Evolutionary conservation across 331 rosid species (phyloP).

Genomic region (Phaseolus coccineus): DNA sequence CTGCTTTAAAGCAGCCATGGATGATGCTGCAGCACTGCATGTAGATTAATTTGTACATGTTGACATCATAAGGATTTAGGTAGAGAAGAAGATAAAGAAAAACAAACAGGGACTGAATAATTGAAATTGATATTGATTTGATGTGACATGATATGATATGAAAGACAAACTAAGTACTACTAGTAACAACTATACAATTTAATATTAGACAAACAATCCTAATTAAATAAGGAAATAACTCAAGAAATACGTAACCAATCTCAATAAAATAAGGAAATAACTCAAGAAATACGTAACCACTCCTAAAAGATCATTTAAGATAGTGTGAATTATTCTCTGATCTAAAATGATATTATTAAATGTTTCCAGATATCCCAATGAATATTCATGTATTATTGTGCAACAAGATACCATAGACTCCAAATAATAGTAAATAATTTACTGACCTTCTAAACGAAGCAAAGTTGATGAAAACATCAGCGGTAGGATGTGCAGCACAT

Average conservation of each 20-base stretch:
- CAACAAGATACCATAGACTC: conserved; percentile 16
- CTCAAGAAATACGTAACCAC: conserved; percentile 1
- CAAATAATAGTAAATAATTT: conserved; percentile 8
- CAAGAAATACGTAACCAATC: not conserved
- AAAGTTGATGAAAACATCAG: conserved; percentile 97
- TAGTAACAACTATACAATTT: not conserved
- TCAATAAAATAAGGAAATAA: not conserved
- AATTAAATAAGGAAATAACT: not conserved
- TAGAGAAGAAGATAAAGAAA: conserved; percentile 11
- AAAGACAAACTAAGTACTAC: not conserved
- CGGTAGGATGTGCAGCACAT: conserved; percentile 97
- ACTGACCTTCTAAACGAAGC: conserved; percentile 93
- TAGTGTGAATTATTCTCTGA: conserved; percentile 3
- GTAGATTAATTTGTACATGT: conserved; percentile 32
- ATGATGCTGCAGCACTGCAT: conserved; percentile 97
- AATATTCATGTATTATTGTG: not conserved
- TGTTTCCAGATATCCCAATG: not conserved
- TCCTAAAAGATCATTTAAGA: conserved; percentile 8
- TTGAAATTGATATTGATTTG: conserved; percentile 10
- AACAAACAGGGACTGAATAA: not conserved
- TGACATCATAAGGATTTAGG: not conserved
- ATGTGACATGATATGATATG: not conserved
- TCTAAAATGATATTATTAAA: not conserved
- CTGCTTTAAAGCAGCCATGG: conserved; percentile 89
- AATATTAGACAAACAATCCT: conserved; percentile 7